Conservation (phyloP, 2,329 filamentous ascomycete genomes). For the Diaporthe nobilis region DNA sequence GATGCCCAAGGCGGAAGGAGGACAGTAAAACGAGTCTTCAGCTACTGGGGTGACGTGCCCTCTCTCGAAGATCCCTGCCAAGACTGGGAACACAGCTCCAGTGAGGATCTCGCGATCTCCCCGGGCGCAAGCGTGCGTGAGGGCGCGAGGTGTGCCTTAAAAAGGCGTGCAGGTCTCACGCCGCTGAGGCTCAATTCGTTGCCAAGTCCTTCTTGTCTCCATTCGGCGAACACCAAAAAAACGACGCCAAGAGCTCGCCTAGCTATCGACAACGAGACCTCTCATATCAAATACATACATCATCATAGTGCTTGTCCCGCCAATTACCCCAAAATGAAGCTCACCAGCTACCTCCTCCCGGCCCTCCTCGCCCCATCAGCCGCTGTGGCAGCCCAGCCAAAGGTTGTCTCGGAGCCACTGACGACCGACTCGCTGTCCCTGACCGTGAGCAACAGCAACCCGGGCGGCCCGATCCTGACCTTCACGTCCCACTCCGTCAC, state of each 20-base stretch:
- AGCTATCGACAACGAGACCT: background rate
- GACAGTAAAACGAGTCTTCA: background rate
- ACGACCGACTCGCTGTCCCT: conserved; percentile 4
- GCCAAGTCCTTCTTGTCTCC: background rate
- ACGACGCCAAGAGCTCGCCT: background rate
- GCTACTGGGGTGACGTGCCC: conserved; percentile 11
- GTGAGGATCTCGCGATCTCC: background rate
- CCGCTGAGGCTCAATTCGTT: no score
- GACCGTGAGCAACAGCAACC: background rate
- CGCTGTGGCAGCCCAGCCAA: background rate
- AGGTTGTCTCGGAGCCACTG: conserved; percentile 4
- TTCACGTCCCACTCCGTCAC: conserved; percentile 11
- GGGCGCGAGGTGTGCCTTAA: background rate
- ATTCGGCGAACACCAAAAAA: background rate
- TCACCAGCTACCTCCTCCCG: background rate
- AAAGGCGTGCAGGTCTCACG: background rate
- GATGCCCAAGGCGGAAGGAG: background rate
- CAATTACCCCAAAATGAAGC: conserved; percentile 6
- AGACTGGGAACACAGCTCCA: conserved; percentile 11
- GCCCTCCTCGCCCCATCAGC: conserved; percentile 19
- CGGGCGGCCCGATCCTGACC: conserved; percentile 31
- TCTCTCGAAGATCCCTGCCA: conserved; percentile 16
- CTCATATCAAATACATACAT: no score
- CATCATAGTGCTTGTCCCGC: no score
- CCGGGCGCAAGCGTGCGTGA: background rate